Evolutionary conservation across 2,329 filamentous ascomycete species (phyloP).

Genomic region (Aureobasidium sp.): DNA sequence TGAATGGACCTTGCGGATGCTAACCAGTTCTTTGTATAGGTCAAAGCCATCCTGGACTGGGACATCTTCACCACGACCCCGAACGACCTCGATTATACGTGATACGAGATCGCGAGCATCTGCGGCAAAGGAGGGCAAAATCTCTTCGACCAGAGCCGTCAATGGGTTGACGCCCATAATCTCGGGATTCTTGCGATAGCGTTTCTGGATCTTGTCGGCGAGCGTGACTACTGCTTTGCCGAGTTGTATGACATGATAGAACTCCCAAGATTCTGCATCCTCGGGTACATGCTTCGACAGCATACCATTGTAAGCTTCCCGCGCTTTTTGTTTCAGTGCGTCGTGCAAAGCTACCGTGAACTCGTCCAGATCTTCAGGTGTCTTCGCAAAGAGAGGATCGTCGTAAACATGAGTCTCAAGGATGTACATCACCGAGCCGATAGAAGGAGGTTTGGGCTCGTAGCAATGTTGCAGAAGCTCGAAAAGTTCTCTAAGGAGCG

Average conservation of each 20-base stretch:
- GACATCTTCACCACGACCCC: constrained; percentile 63
- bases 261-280: constrained; percentile 77
- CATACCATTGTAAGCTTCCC: constrained; percentile 68
- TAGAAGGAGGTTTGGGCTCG: constrained; percentile 73
- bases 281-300: constrained; percentile 73
- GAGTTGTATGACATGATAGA: constrained; percentile 80
- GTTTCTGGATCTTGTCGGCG: constrained; percentile 82
- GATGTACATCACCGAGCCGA: constrained; percentile 71
- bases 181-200: constrained; percentile 78
- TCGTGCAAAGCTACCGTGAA: constrained; percentile 66
- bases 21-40: constrained; percentile 79
- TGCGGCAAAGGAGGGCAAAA: constrained; percentile 82
- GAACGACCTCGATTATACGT: constrained; percentile 66
- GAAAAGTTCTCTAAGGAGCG: constrained; percentile 77
- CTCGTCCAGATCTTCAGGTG: constrained; percentile 58
- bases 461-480: constrained; percentile 82
- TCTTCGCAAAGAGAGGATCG: constrained; percentile 66
- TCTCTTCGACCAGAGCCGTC: constrained; percentile 68
- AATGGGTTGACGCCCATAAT: constrained; percentile 69
- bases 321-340: constrained; percentile 64
- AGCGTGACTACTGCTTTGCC: constrained; percentile 79
- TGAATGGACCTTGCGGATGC: constrained; percentile 72
- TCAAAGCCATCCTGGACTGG: constrained; percentile 89
- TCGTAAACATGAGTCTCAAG: constrained; percentile 73
- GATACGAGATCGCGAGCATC: constrained; percentile 80